phyloP scores from a whole-genome alignment of 1,284 basidiomycete species.

The Ganoderma lingzhi region DNA sequence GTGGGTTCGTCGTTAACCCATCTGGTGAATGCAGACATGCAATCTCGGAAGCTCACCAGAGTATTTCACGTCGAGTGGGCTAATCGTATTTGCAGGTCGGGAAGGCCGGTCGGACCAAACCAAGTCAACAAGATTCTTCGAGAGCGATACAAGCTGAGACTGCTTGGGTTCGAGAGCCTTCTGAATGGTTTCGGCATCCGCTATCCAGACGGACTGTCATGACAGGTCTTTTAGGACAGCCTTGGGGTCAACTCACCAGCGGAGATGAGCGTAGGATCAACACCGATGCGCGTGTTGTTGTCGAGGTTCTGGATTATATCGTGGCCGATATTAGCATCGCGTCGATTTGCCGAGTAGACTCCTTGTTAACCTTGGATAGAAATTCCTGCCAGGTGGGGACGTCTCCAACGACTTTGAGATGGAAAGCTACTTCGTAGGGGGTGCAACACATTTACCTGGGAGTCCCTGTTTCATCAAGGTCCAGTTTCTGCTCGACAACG shows the following conservation, averaged over 20 bases:
- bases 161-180: slow-evolving; percentile 59
- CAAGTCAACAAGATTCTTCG: slow-evolving; percentile 82
- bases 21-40: not conserved
- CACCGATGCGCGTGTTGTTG: slow-evolving; percentile 72
- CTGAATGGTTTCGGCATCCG: slow-evolving; percentile 64
- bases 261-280: slow-evolving; percentile 82
- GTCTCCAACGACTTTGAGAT: slow-evolving; percentile 49
- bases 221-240: not conserved
- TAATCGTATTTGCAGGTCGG: slow-evolving; percentile 76
- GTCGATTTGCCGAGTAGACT: not conserved
- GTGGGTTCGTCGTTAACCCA: not conserved
- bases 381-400: slow-evolving; percentile 94
- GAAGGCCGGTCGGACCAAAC: slow-evolving; percentile 84
- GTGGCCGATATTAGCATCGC: not conserved
- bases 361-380: slow-evolving; percentile 66
- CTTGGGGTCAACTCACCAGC: slow-evolving; percentile 53
- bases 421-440: slow-evolving; percentile 9
- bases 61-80: slow-evolving; percentile 77
- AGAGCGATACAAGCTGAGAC: slow-evolving; percentile 70
- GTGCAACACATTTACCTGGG: slow-evolving; percentile 55
- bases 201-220: slow-evolving; percentile 42
- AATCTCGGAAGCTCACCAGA: slow-evolving; percentile 50
- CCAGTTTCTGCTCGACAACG: slow-evolving; percentile 75
- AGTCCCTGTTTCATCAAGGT: slow-evolving; percentile 92
- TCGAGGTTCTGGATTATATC: slow-evolving; percentile 63